A percentile compares a stretch with the other conserved stretches of the same genome.
These are phyloP conservation scores for Pichia paraexigua DNA, from an alignment of 805 yeast genomes.

Conservation along the genomic window DNA sequence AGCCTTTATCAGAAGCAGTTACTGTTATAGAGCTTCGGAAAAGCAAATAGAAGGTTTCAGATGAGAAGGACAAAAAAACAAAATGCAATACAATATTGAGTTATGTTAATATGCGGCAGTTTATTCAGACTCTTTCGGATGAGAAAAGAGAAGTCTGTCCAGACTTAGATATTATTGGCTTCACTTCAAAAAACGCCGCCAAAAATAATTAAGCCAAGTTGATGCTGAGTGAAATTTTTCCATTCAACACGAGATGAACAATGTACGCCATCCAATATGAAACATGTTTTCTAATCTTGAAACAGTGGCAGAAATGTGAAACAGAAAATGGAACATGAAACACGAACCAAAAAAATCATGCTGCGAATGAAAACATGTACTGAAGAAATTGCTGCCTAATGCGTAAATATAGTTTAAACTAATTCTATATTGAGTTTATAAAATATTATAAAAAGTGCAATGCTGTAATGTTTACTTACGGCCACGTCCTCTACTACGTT, in stretches of 20 bases:
- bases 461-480: not conserved
- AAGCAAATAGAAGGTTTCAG: not conserved
- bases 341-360: not conserved
- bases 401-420: too few relatives aligned
- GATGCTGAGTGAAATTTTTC: not conserved
- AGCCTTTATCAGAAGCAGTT: too few relatives aligned
- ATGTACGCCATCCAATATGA: not conserved
- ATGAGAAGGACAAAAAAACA: too few relatives aligned
- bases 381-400: too few relatives aligned
- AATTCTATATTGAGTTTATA: too few relatives aligned
- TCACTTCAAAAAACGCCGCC: not conserved
- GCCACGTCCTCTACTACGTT: slow-evolving; percentile 2
- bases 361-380: not conserved
- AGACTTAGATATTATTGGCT: not conserved
- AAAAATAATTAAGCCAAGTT: not conserved
- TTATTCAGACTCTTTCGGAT: not conserved
- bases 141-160: not conserved
- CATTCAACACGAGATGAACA: not conserved
- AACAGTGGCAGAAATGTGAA: not conserved
- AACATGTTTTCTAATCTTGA: not conserved
- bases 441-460: not conserved
- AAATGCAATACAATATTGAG: not conserved
- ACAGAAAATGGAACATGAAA: not conserved
- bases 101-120: not conserved
- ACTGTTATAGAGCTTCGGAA: too few relatives aligned